These are phyloP conservation scores for Acrodontium crateriforme DNA, from an alignment of 2,329 filamentous ascomycete genomes.

Conservation along the genomic window DNA sequence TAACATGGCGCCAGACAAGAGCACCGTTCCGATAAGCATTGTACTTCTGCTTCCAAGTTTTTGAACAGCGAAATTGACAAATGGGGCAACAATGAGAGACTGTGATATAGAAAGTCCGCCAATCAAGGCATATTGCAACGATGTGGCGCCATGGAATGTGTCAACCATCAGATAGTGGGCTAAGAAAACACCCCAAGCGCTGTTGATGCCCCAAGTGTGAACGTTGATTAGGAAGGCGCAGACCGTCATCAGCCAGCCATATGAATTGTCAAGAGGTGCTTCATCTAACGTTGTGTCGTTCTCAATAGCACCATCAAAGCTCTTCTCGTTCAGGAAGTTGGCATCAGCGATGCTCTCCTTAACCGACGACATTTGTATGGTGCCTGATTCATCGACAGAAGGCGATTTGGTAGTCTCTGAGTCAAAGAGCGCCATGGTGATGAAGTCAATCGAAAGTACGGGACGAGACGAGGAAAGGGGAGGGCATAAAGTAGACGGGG, in stretches of 20 bases:
- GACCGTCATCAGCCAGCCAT: slow-evolving; percentile 39
- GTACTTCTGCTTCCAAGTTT: slow-evolving; percentile 47
- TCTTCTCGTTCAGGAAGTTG: not conserved
- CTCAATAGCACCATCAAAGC: slow-evolving; percentile 1
- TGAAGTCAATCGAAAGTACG: no score
- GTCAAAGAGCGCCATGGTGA: no score
- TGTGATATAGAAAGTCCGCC: slow-evolving; percentile 52
- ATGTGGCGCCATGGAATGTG: slow-evolving; percentile 45
- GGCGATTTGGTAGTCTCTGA: no score
- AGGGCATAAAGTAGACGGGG: no score
- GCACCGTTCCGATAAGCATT: slow-evolving; percentile 48
- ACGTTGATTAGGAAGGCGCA: slow-evolving; percentile 29
- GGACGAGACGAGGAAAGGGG: no score
- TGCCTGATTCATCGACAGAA: no score
- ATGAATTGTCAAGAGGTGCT: no score
- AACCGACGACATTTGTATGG: no score
- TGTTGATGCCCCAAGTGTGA: slow-evolving; percentile 33
- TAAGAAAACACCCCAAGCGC: slow-evolving; percentile 50
- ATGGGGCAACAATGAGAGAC: slow-evolving; percentile 51
- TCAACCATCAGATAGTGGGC: slow-evolving; percentile 55
- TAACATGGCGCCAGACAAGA: slow-evolving; percentile 51
- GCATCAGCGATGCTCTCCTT: no score
- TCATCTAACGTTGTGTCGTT: no score
- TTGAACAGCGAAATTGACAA: slow-evolving; percentile 47
- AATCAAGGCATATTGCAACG: slow-evolving; percentile 60